phyloP scores from a whole-genome alignment of 2,329 filamentous ascomycete genomes.

The Fonsecaea multimorphosa region DNA sequence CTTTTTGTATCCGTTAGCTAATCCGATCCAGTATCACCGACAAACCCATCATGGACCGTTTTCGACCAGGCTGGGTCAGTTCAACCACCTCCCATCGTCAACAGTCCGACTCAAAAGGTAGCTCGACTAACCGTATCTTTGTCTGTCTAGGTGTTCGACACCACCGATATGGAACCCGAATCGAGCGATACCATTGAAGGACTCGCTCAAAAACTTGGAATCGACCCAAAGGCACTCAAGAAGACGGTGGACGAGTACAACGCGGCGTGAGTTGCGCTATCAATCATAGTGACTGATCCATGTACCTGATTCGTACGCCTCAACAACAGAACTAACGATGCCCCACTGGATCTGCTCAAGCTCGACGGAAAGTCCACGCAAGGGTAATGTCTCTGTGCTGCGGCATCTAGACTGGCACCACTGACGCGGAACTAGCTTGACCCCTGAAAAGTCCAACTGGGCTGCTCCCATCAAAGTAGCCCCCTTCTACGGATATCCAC shows the following conservation, averaged over 20 bases:
- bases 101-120: too few species aligned
- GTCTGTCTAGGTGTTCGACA: too few species aligned
- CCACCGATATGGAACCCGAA: conserved; percentile 50
- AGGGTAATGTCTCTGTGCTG: conserved; percentile 32
- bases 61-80: conserved; percentile 52
- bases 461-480: conserved; percentile 47
- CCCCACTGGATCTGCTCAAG: conserved; percentile 51
- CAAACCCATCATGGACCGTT: conserved; percentile 49
- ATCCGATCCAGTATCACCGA: conserved; percentile 45
- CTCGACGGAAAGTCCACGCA: conserved; percentile 47
- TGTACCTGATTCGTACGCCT: too few species aligned
- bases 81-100: too few species aligned
- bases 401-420: too few species aligned
- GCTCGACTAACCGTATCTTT: too few species aligned
- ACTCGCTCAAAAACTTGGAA: conserved; percentile 48
- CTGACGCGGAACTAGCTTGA: too few species aligned
- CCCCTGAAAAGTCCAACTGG: conserved; percentile 49
- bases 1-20: too few species aligned
- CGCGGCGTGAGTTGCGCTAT: conserved; percentile 42
- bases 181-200: conserved; percentile 50
- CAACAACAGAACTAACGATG: too few species aligned
- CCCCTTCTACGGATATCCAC: conserved; percentile 48
- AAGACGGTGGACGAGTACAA: conserved; percentile 51
- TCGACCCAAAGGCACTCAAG: conserved; percentile 47
- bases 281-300: too few species aligned